These are phyloP conservation scores for Ascoidea rubescens DNA, from an alignment of 805 yeast species.

Conservation along the genomic window DNA sequence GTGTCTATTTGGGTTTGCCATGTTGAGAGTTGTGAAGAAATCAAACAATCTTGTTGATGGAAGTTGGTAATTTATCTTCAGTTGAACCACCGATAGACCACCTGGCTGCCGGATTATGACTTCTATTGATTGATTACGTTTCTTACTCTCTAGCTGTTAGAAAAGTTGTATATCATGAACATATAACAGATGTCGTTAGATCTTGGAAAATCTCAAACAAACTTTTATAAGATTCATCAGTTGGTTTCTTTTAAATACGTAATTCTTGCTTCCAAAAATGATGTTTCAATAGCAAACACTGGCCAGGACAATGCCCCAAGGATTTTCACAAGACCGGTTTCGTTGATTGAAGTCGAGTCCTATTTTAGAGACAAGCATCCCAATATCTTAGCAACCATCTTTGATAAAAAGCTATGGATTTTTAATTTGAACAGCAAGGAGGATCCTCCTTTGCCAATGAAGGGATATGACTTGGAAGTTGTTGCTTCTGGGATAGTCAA, in stretches of 20 bases:
- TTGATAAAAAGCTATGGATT: conserved; percentile 29
- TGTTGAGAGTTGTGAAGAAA: too few relatives aligned
- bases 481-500: conserved; percentile 10
- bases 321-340: background rate
- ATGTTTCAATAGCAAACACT: background rate
- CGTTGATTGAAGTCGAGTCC: conserved; percentile 27
- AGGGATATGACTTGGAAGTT: conserved; percentile 10
- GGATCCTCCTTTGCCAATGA: conserved; percentile 19
- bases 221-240: background rate
- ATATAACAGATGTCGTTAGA: too few relatives aligned
- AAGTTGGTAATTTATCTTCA: too few relatives aligned
- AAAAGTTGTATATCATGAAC: too few relatives aligned
- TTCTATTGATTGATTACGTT: too few relatives aligned
- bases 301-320: background rate
- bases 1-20: too few relatives aligned
- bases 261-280: background rate
- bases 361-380: conserved; percentile 21
- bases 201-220: background rate
- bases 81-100: too few relatives aligned
- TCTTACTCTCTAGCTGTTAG: too few relatives aligned
- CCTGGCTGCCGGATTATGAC: too few relatives aligned
- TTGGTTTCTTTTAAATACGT: background rate
- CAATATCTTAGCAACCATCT: conserved; percentile 22
- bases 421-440: conserved; percentile 23
- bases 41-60: too few relatives aligned